Evolutionary conservation across 768 basidiomycete genomes (phyloP).

Genomic region (Mycena alexandri): DNA sequence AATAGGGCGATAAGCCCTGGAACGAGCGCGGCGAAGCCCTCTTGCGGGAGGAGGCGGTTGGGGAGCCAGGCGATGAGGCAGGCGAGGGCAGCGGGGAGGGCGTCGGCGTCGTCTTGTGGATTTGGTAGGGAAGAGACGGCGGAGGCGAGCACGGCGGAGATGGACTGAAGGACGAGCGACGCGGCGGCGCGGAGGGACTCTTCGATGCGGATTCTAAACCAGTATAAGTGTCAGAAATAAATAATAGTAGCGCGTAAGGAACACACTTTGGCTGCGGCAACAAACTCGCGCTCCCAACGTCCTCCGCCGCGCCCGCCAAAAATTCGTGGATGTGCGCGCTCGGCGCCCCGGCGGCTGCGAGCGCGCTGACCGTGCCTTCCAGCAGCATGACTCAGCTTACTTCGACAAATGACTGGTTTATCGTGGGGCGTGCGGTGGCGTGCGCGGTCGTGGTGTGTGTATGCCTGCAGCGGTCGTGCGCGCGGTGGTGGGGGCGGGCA

Average conservation of each 20-base stretch:
- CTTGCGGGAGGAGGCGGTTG: slow-evolving; percentile 40
- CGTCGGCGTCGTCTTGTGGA: too few species aligned
- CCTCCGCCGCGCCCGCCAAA: slow-evolving; percentile 87
- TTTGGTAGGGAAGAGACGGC: too few species aligned
- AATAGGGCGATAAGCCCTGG: slow-evolving; percentile 72
- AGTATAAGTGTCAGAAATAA: neutral
- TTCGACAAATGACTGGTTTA: too few species aligned
- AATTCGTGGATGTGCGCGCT: slow-evolving; percentile 78
- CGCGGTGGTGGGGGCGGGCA: slow-evolving; percentile 93
- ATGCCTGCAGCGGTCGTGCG: too few species aligned
- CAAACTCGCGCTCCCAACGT: slow-evolving; percentile 81
- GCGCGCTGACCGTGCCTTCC: slow-evolving; percentile 67
- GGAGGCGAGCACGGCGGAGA: slow-evolving; percentile 67
- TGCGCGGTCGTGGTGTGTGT: too few species aligned
- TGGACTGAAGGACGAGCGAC: slow-evolving; percentile 73
- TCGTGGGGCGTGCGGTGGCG: too few species aligned
- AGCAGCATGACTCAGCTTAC: too few species aligned
- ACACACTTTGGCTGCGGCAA: slow-evolving; percentile 68
- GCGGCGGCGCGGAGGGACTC: slow-evolving; percentile 72
- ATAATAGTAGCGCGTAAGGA: neutral
- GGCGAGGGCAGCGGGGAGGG: slow-evolving; percentile 78
- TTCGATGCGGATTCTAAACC: slow-evolving; percentile 56
- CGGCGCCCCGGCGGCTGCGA: slow-evolving; percentile 71
- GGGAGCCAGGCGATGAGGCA: too few species aligned
- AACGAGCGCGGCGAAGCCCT: slow-evolving; percentile 57